Conservation (phyloP, 2,329 filamentous ascomycete genomes). For the Parafenestella ontariensis region DNA sequence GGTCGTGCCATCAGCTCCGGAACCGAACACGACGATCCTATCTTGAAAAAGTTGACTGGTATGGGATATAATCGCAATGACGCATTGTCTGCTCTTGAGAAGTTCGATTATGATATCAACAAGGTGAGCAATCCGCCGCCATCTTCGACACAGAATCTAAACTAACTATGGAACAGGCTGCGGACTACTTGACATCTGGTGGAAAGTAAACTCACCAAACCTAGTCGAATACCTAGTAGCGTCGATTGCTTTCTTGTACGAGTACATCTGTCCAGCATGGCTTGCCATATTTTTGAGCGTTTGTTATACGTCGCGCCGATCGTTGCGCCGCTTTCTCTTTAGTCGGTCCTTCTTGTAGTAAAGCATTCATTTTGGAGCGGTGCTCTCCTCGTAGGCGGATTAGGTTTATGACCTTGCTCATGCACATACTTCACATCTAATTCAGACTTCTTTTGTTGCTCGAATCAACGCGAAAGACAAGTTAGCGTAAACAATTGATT, state of each 20-base stretch:
- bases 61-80: constrained; percentile 85
- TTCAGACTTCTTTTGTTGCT: constrained; percentile 8
- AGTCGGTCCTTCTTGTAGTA: constrained; percentile 6
- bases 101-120: constrained; percentile 95
- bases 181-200: constrained; percentile 44
- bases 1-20: constrained; percentile 75
- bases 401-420: constrained; percentile 4
- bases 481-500: neutral
- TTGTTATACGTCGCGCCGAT: constrained; percentile 15
- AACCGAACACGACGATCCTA: constrained; percentile 87
- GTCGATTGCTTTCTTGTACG: constrained; percentile 35
- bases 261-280: constrained; percentile 40
- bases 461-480: neutral
- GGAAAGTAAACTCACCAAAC: constrained; percentile 8
- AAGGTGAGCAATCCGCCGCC: constrained; percentile 65
- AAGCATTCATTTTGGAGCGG: constrained; percentile 17
- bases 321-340: constrained; percentile 7
- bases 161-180: constrained; percentile 40
- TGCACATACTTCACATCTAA: constrained; percentile 13
- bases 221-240: constrained; percentile 1
- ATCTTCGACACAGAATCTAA: neutral
- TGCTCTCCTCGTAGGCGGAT: constrained; percentile 2
- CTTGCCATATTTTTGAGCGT: constrained; percentile 36
- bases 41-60: constrained; percentile 83
- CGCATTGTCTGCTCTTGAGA: constrained; percentile 82